Evolutionary conservation across 2,329 filamentous ascomycete species (phyloP), one percentile per base, ranked within the genome.

Genomic region (Cercospora sojina): DNA sequence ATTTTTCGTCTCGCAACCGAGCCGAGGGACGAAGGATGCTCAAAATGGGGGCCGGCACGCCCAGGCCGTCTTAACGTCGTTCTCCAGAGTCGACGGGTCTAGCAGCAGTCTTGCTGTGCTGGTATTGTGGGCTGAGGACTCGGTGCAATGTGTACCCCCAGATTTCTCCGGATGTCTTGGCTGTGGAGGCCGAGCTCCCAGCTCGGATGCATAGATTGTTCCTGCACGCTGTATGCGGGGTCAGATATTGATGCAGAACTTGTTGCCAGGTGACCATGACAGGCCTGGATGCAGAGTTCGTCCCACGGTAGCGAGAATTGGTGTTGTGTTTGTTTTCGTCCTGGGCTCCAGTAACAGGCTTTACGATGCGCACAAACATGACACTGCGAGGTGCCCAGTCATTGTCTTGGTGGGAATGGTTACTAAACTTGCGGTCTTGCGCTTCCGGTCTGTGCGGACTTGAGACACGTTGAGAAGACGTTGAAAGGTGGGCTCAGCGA

Each of bases 161-260:
- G 56, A 59, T 59, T 59, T 59, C 56, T 59, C 56, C 56, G 56
- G 18, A 59, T 23, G 38, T 38, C 32, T 59, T 59, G 56, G 56
- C 56, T 59, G 31, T 25, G 56, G 56, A 59, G 56, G 56, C 43
- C 56, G 56, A 59, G 56, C 56, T 59, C 56, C 18, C 43, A 59
- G 31, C 56, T 32, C 18, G 56, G 18, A 13, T n/a, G 32, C 10
- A 25, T 59, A 59, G 32, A 59, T 59, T 59, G 56, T 59, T 35
- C 32, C 29, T 59, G 56, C 56, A 59, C 41, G 56, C 27, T 41
- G 20, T 18, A 38, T 16, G 56, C 56, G 56, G 56, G 56, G 56
- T 59, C 23, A 53, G 23, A 53, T 41, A 41, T 16, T n/a, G 20
- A 13, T 53, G 47, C 23, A n/a, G 23, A 27, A 53, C 23, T 13